Evolutionary conservation across 805 yeast genomes (phyloP), one percentile per base, ranked within the genome.

Genomic region (Hanseniaspora valbyensis): DNA sequence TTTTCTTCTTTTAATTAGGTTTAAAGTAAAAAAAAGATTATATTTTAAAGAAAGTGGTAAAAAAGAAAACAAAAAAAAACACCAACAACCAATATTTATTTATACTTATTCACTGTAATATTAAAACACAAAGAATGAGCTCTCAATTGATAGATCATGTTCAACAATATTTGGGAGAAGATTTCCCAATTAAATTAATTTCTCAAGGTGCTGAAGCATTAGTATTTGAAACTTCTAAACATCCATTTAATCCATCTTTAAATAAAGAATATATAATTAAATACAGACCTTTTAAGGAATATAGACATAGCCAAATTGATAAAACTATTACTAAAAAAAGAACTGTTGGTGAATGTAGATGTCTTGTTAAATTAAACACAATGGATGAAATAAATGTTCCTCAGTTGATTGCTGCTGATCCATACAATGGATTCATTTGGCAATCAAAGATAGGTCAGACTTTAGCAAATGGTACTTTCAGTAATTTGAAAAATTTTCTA

Each of bases 181-280:
- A 73, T 38, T 68, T 81, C 6, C 76, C 79, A 0, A 60, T 82
- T 4, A 59, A 63, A 1, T 68, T 76, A 26, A 68, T 87, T 2
- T 83, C 94, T 0, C 96, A 87, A 60, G 96, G 96, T 24, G 96
- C 96, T 1, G 96, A 87, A 62, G 95, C 95, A 0, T 71, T 86
- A 10, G 88, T 86, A 2, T 84, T 83, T 63, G 61, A 69, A 12
- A 73, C 90, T 0, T 53, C 63, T 1, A 61, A 61, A 2, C 95
- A 87, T 63, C 95, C 95, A 24, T 87, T 82, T 60, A 59, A 72
- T 24, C 72, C 78, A 8, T 46, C 54, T 10, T 25, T 46, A 1
- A 54, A 55, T 41, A 49, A 58, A 3, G 63, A 68, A 50, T 82
- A 71, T 62, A 80, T 90, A 33, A 71, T 87, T 54, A 92, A 92